These are phyloP conservation scores for Vickermania ingenoplastis DNA, from an alignment of 208 protist genomes.

Conservation along the genomic window DNA sequence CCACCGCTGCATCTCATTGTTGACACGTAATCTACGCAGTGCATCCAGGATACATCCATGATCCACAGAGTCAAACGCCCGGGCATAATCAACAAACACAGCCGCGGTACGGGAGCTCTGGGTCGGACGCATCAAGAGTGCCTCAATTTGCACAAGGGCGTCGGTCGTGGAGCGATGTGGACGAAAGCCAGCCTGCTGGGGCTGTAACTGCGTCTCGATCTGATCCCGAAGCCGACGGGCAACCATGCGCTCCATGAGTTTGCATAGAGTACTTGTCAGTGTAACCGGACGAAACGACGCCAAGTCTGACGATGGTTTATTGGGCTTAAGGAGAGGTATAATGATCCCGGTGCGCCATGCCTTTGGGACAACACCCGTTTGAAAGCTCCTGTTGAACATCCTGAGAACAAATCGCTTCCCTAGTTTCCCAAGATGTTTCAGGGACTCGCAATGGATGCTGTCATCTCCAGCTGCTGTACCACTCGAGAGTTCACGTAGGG, in stretches of 20 bases:
- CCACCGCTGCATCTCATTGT: conserved; percentile 8
- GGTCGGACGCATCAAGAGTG: background rate
- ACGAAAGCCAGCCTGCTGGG: conserved; percentile 15
- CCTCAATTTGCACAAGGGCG: conserved; percentile 6
- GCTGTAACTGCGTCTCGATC: conserved; percentile 7
- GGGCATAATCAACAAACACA: conserved; percentile 23
- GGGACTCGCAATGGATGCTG: conserved; percentile 5
- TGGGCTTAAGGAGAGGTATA: conserved; percentile 17
- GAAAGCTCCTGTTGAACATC: conserved; percentile 13
- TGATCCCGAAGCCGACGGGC: conserved; percentile 10
- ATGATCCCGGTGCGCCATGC: conserved; percentile 16
- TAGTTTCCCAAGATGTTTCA: conserved; percentile 3
- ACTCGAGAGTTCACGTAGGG: conserved; percentile 1
- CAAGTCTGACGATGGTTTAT: conserved; percentile 8
- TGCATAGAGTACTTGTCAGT: conserved; percentile 15
- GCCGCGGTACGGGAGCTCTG: background rate
- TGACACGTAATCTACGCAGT: background rate
- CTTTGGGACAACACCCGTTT: conserved; percentile 4
- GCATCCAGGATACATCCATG: conserved; percentile 14
- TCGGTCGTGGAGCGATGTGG: conserved; percentile 14
- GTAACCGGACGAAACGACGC: conserved; percentile 15
- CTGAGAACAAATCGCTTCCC: conserved; percentile 1
- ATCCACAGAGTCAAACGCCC: conserved; percentile 27
- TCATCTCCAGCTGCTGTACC: conserved; percentile 9
- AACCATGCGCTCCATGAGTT: conserved; percentile 18